Percentiles rank a stretch among this genome's conserved stretches.
Evolutionary conservation across 2,329 filamentous ascomycete species (phyloP).

Genomic region (Madurella mycetomatis): DNA sequence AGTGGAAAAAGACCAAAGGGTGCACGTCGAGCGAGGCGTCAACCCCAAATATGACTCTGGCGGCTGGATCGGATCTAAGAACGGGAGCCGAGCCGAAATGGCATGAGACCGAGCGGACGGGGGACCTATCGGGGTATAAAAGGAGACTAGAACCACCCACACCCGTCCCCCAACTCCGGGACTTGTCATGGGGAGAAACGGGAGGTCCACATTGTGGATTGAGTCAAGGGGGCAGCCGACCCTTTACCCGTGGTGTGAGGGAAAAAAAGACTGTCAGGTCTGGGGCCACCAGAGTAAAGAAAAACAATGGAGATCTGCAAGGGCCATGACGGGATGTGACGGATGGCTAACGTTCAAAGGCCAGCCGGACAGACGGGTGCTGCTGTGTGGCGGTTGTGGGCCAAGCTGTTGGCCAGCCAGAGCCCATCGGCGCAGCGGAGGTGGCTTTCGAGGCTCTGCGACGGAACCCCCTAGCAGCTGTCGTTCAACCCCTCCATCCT

Average conservation of each 20-base stretch:
- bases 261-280: neutral
- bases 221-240: constrained; percentile 3
- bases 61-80: constrained; percentile 1
- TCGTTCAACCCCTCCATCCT: neutral
- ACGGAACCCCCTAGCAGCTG: neutral
- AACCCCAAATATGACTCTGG: constrained; percentile 17
- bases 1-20: neutral
- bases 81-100: constrained; percentile 19
- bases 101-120: constrained; percentile 10
- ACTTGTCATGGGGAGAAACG: neutral
- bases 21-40: neutral
- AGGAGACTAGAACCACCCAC: neutral
- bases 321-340: constrained; percentile 20
- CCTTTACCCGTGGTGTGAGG: constrained; percentile 5
- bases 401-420: constrained; percentile 2
- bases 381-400: neutral
- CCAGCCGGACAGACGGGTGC: neutral
- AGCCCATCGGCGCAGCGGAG: constrained; percentile 20
- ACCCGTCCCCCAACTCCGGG: constrained; percentile 1
- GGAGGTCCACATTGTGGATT: constrained; percentile 12
- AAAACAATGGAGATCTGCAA: constrained; percentile 10
- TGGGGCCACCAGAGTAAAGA: neutral
- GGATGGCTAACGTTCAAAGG: constrained; percentile 4
- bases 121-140: neutral
- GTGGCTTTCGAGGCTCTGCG: neutral